Base-by-base conservation (phyloP, 805 yeast species). In the Candida vaughaniae region DNA sequence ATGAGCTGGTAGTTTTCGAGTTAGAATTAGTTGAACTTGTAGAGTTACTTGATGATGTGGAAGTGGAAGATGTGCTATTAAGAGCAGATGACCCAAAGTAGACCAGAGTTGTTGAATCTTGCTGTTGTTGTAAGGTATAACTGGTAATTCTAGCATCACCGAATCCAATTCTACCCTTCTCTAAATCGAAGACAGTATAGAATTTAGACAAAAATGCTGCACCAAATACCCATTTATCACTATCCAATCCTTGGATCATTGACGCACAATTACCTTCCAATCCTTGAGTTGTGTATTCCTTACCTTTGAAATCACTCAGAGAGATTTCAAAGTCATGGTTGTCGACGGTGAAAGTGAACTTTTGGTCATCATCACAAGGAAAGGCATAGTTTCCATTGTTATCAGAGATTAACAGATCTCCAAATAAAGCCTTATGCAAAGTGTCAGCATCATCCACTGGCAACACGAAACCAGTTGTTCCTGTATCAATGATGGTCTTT, bases 381-480 rank as follows among this genome's bases (percentile, higher is more conserved):
- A 81, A 66, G 8, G 85, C 85, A 56, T 64, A 81, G 55, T 77
- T 80, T 16, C 75, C 67, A 8, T 38, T 16, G n/a, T 80, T 78
- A 55, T 81, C 86, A 6, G 81, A 68, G 41, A 75, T 56, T 6
- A 78, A 63, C 25, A 62, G 55, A 11, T 52, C 45, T 35, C 82
- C 79, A 47, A 64, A 75, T 4, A 80, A 57, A 20, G 41, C 23
- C 27, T 41, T 30, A 50, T 81, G 86, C 11, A 80, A 38, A 16
- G 44, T 60, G 27, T 66, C 40, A 1, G 86, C 85, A 49, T 81
- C 86, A 16, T 55, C 60, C 9, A 70, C 55, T 5, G 84, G 78
- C 29, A 79, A 56, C 3, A 77, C 75, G 17, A 81, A 56, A 3
- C 82, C 73, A 0, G 86, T 80, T 2, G 87, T 80, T 16, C 87